Percentiles rank a stretch among this genome's conserved stretches.
Evolutionary conservation across 352 stramenopile species (phyloP).

Genomic region (Ophiocytium majus): DNA sequence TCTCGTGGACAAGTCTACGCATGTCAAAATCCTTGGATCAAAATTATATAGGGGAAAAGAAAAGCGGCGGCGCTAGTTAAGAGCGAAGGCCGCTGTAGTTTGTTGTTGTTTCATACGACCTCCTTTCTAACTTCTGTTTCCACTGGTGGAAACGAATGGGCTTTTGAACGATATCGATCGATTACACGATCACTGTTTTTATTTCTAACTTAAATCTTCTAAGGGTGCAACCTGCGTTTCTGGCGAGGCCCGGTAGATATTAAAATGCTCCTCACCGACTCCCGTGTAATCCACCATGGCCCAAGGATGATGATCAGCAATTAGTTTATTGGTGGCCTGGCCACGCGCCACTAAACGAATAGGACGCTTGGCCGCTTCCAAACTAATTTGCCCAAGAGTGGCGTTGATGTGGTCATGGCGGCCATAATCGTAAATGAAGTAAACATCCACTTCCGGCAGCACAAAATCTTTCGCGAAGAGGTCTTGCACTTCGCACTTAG

Average conservation of each 20-base stretch:
- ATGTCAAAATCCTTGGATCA: no score
- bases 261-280: background rate
- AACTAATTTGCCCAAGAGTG: background rate
- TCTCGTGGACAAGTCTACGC: no score
- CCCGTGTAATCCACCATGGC: background rate
- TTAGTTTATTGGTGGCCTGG: background rate
- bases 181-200: no score
- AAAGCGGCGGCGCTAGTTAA: no score
- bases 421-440: slow-evolving; percentile 11
- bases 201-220: no score
- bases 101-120: no score
- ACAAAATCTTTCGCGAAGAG: background rate
- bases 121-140: no score
- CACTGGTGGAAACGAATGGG: no score
- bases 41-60: no score
- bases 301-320: background rate
- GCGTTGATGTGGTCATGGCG: background rate
- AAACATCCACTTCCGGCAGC: slow-evolving; percentile 4
- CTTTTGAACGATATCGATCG: no score
- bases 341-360: background rate
- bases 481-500: background rate
- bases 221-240: no score
- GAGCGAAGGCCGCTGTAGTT: no score
- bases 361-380: background rate
- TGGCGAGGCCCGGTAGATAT: background rate